Base-by-base conservation (phyloP, 2,329 filamentous ascomycete genomes). In the Fusarium sp. region DNA sequence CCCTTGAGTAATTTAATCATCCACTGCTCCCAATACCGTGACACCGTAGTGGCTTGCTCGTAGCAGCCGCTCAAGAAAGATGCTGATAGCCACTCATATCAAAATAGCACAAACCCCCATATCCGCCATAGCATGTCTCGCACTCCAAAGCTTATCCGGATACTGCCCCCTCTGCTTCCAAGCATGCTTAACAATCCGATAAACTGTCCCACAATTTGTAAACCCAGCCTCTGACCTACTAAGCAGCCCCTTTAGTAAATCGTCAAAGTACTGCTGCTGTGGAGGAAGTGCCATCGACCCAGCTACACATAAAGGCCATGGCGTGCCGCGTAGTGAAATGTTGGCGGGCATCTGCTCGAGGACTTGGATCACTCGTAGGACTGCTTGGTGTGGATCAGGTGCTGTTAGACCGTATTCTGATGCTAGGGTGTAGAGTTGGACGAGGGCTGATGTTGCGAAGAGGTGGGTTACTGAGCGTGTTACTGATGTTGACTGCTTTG, bases 51-150 rank as follows among this genome's bases (percentile, higher is more conserved):
- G 5, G 12, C 5, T 24, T 24, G n/a, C n/a, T n/a, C n/a, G n/a
- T n/a, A n/a, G n/a, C n/a, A n/a, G n/a, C n/a, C n/a, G n/a, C n/a
- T n/a, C n/a, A n/a, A n/a, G n/a, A n/a, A n/a, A n/a, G n/a, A n/a
- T n/a, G n/a, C n/a, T n/a, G 3, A 24, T 24, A 14, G 8, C 7
- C 12, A 29, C 22, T 65, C 66, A 75, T 29, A 76, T 67, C 0
- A 77, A 17, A 1, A 77, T 65, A 31, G 75, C 73, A n/a, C 65
- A 77, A 3, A 77, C 70, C 0, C 66, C 67, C 69, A 77, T 64
- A 38, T 72, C 57, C 3, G 42, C 53, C 71, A 77, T 77, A 0
- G 71, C 69, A 6, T 72, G 35, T 4, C 67, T 61, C 7, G 71
- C 72, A 14, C 64, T 73, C 73, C 75, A 77, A 10, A 60, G 6